These are phyloP conservation scores for Teunomyces stri DNA, from an alignment of 805 yeast species.

Conservation along the genomic window DNA sequence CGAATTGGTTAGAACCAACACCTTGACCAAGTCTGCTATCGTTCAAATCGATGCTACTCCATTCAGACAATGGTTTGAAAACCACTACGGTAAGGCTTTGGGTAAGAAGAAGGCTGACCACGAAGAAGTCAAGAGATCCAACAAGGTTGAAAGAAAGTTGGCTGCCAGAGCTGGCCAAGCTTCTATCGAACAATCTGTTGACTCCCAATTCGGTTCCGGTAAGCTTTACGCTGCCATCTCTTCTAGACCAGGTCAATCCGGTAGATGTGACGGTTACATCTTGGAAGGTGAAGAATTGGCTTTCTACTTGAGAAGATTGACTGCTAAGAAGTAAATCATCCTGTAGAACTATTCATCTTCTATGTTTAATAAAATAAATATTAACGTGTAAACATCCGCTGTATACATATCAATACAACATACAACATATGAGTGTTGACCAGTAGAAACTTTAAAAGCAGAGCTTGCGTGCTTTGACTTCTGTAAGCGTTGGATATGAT, in stretches of 20 bases:
- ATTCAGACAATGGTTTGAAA: conserved; percentile 98
- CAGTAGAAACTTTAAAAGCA: background rate
- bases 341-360: conserved; percentile 3
- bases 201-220: conserved; percentile 97
- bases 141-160: conserved; percentile 84
- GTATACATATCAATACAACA: conserved; percentile 1
- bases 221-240: conserved; percentile 98
- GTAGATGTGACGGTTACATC: conserved; percentile 99
- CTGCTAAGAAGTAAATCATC: conserved; percentile 88
- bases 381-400: conserved; percentile 3
- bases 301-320: conserved; percentile 99
- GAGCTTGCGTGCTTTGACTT: background rate
- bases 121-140: conserved; percentile 65
- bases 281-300: conserved; percentile 99
- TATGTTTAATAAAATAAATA: conserved; percentile 4
- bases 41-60: conserved; percentile 99
- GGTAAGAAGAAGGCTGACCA: conserved; percentile 74
- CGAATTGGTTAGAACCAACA: conserved; percentile 99
- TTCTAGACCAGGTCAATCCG: conserved; percentile 99
- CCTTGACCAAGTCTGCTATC: conserved; percentile 97
- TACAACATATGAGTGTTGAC: background rate
- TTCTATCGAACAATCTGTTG: conserved; percentile 85
- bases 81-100: conserved; percentile 91
- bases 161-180: conserved; percentile 88
- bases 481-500: background rate